Conservation (phyloP, 257 asterid genomes). For the Solanum neorickii region DNA sequence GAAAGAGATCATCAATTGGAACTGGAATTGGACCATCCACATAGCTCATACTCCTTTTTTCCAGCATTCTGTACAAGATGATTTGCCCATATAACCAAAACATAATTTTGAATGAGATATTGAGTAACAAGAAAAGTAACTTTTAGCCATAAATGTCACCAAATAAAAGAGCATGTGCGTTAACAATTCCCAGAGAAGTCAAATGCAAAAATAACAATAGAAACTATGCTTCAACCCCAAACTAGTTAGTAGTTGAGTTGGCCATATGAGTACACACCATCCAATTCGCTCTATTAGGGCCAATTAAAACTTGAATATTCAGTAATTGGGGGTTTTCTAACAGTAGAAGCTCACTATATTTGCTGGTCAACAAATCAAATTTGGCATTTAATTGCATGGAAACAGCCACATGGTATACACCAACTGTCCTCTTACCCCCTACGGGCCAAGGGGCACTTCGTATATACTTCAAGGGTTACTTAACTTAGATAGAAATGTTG, state of each 20-base stretch:
- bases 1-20: slow-evolving; percentile 67
- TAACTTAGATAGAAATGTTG: background rate
- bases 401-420: background rate
- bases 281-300: background rate
- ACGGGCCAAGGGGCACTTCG: background rate
- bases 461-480: background rate
- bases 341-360: background rate
- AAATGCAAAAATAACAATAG: background rate
- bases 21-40: slow-evolving; percentile 68
- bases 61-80: slow-evolving; percentile 61
- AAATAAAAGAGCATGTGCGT: background rate
- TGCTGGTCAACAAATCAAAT: background rate
- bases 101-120: background rate
- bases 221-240: background rate
- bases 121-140: background rate
- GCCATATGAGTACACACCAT: background rate
- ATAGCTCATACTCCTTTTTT: slow-evolving; percentile 89
- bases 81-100: background rate
- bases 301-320: background rate
- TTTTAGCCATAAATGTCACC: background rate
- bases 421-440: background rate
- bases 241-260: background rate
- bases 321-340: background rate
- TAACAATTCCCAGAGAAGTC: background rate
- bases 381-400: background rate